Evolutionary conservation across 2,329 filamentous ascomycete genomes (phyloP).

Genomic region (Diaporthe australafricana): DNA sequence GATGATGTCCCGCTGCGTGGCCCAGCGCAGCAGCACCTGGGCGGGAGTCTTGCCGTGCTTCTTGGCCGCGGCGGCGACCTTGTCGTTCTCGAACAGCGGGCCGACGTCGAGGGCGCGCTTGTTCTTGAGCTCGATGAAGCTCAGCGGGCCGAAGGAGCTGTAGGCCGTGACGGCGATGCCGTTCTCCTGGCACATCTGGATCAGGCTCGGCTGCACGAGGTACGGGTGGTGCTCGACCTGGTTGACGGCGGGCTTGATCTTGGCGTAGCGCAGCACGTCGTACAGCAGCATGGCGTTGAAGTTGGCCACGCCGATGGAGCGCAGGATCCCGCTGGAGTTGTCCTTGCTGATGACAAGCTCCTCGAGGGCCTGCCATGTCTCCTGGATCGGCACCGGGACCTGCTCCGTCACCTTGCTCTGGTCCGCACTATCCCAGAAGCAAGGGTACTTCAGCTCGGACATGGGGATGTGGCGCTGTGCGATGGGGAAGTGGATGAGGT

Average conservation of each 20-base stretch:
- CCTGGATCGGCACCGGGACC: conserved; percentile 78
- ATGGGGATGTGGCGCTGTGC: conserved; percentile 89
- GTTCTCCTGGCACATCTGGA: conserved; percentile 76
- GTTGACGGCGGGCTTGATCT: conserved; percentile 78
- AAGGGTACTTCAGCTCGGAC: conserved; percentile 78
- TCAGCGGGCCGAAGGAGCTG: conserved; percentile 83
- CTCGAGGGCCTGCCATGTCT: conserved; percentile 89
- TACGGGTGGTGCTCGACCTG: conserved; percentile 95
- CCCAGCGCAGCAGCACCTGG: conserved; percentile 88
- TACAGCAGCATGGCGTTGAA: conserved; percentile 83
- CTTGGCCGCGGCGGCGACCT: conserved; percentile 72
- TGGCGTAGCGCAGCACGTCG: conserved; percentile 83
- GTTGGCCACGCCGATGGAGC: conserved; percentile 85
- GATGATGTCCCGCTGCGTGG: conserved; percentile 84
- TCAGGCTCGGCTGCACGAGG: conserved; percentile 78
- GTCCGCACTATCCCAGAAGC: conserved; percentile 76
- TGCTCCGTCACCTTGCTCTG: conserved; percentile 69
- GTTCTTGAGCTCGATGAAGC: conserved; percentile 82
- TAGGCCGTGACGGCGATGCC: conserved; percentile 84
- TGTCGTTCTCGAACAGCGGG: conserved; percentile 77
- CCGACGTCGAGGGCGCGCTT: conserved; percentile 72
- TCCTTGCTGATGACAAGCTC: conserved; percentile 68
- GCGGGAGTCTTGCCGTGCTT: conserved; percentile 80
- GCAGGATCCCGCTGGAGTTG: conserved; percentile 65
- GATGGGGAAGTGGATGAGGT: conserved; percentile 90